Base-by-base conservation (phyloP, 352 stramenopile species). In the Phytophthora multivora region DNA sequence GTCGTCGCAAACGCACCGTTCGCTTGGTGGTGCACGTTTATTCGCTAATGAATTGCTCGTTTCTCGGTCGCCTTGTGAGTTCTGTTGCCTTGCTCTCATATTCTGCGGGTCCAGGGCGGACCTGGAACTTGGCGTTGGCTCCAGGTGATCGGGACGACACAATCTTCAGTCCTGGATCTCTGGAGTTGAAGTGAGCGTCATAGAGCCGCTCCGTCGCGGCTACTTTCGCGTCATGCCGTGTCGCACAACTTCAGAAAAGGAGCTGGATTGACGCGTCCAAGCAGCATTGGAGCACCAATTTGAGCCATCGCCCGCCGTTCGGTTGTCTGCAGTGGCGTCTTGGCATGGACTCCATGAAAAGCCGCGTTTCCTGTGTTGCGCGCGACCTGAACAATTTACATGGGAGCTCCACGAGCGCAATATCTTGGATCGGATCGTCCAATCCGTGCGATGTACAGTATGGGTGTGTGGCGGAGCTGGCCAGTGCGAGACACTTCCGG, bases 1-100 rank as follows among this genome's bases (percentile, higher is more conserved):
- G 54, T 70, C 49, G 61, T 65, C 55, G 28, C 40, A 52, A 66
- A 54, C 39, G 52, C 75, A 89, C 63, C 68, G 80, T 51, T 95
- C 85, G 48, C 59, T 96, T 33, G 28, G 75, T 85, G 0, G 79
- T 84, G 40, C 61, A 64, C 48, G 47, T 65, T 45, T 10, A 42
- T 56, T 50, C 60, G 54, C 47, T 19, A 70, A 65, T 70, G 54
- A 48, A 70, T 57, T 57, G 6, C 36, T 60, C 61, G 47, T 69
- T 69, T 58, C 25, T 54, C 54, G 16, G 11, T 8, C 16, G 9
- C 15, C n/a, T 54, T 12, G 31, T 26, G 47, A 4, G 21, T 19
- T 25, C n/a, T 6, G 16, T 58, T 43, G 51, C 31, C 49, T 52
- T 52, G 46, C 16, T 15, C 26, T 26, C 40, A 15, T 25, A 19